Conservation (phyloP, 352 stramenopile species). For the Phytophthora quininea region DNA sequence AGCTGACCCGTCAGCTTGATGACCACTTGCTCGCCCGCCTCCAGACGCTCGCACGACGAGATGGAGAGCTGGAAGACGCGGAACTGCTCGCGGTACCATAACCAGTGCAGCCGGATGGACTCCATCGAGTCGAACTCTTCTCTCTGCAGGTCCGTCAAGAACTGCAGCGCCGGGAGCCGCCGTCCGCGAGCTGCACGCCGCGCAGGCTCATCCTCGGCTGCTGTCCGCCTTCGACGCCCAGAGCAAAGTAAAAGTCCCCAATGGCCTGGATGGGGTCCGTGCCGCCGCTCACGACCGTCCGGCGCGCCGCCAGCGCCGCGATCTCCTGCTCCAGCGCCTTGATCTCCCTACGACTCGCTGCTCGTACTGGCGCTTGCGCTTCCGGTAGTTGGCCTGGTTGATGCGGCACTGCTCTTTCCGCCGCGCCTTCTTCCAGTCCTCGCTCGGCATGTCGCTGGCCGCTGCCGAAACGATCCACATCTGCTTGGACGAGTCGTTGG, state of each 20-base stretch:
- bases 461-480: too few relatives aligned
- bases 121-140: constrained; percentile 51
- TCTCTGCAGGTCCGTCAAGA: constrained; percentile 36
- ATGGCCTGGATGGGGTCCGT: constrained; percentile 29
- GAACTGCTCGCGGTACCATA: constrained; percentile 54
- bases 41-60: constrained; percentile 33
- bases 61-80: constrained; percentile 45
- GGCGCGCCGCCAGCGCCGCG: constrained; percentile 25
- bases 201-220: constrained; percentile 5
- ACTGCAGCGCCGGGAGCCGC: constrained; percentile 36
- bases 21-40: constrained; percentile 41
- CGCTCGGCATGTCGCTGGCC: constrained; percentile 5
- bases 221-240: constrained; percentile 17
- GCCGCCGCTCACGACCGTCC: background rate
- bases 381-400: constrained; percentile 67
- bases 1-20: constrained; percentile 37
- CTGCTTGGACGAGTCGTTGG: background rate
- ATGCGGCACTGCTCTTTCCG: constrained; percentile 68
- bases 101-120: constrained; percentile 46
- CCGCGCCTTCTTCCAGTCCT: constrained; percentile 48
- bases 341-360: constrained; percentile 38
- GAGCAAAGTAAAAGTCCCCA: constrained; percentile 40
- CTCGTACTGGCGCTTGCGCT: constrained; percentile 59
- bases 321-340: constrained; percentile 45
- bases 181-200: constrained; percentile 12